Conservation (phyloP, 352 stramenopile species). For the Phytophthora lateralis region DNA sequence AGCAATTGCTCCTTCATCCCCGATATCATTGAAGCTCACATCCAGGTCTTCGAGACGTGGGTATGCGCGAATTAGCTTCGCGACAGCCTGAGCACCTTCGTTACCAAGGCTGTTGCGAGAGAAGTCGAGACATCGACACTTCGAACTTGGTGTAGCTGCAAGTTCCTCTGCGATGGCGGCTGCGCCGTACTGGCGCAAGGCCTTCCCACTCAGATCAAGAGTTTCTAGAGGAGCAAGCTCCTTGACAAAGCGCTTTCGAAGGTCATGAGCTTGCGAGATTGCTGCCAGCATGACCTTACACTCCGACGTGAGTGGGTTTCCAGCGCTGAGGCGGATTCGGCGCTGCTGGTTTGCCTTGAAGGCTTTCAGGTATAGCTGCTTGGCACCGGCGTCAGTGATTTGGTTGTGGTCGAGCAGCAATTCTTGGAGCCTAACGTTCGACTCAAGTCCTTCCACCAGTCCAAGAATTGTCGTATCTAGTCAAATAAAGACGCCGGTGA, state of each 20-base stretch:
- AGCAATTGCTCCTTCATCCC: constrained; percentile 46
- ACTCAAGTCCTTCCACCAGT: constrained; percentile 52
- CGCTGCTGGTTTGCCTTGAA: constrained; percentile 53
- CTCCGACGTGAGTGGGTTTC: constrained; percentile 50
- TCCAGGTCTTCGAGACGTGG: constrained; percentile 49
- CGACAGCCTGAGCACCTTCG: constrained; percentile 55
- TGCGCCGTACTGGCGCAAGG: constrained; percentile 55
- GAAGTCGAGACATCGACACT: constrained; percentile 52
- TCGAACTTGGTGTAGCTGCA: constrained; percentile 3
- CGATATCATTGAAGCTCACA: constrained; percentile 81
- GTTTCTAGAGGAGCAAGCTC: constrained; percentile 44
- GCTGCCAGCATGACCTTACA: constrained; percentile 57
- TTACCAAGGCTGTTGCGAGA: constrained; percentile 62
- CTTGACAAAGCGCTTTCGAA: constrained; percentile 55
- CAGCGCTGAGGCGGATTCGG: constrained; percentile 40
- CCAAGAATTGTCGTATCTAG: constrained; percentile 46
- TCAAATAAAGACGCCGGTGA: background rate
- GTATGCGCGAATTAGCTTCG: constrained; percentile 43
- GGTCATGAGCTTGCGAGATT: constrained; percentile 59
- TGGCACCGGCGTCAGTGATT: constrained; percentile 55
- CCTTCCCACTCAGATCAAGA: constrained; percentile 48
- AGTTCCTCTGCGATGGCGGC: constrained; percentile 54
- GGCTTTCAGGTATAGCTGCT: constrained; percentile 54
- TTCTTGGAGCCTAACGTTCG: constrained; percentile 47
- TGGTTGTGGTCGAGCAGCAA: constrained; percentile 57